Evolutionary conservation across 2,329 filamentous ascomycete species (phyloP).

Genomic region (Cladophialophora yegresii): DNA sequence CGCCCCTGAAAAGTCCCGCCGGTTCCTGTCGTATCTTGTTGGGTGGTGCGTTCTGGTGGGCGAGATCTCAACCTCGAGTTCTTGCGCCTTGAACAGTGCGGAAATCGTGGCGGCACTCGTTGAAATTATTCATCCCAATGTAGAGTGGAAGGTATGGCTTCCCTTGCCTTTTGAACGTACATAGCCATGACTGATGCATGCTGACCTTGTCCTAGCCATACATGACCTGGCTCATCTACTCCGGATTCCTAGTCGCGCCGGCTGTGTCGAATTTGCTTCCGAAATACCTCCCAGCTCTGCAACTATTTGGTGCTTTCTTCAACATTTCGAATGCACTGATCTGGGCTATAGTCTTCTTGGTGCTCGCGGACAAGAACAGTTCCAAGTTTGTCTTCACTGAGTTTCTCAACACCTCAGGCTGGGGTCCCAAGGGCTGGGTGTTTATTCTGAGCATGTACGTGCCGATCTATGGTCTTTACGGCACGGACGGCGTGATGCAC

Average conservation of each 20-base stretch:
- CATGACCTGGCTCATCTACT: conserved; percentile 34
- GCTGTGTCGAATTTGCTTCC: conserved; percentile 30
- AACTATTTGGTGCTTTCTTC: conserved; percentile 32
- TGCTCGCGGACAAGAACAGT: conserved; percentile 37
- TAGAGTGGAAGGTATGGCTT: conserved; percentile 28
- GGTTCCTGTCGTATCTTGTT: conserved; percentile 30
- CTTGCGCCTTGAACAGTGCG: conserved; percentile 33
- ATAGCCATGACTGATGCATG: background rate
- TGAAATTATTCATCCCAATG: conserved; percentile 28
- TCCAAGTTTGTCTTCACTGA: conserved; percentile 56
- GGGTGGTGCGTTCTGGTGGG: conserved; percentile 33
- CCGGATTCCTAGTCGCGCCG: conserved; percentile 29
- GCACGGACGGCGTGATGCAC: conserved; percentile 65
- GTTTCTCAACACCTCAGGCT: conserved; percentile 53
- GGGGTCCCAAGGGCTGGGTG: conserved; percentile 56
- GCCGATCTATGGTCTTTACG: conserved; percentile 67
- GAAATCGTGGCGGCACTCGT: conserved; percentile 31
- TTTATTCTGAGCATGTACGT: conserved; percentile 63
- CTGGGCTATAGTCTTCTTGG: conserved; percentile 33
- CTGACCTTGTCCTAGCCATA: conserved; percentile 24
- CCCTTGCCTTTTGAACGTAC: background rate
- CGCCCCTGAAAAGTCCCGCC: conserved; percentile 24
- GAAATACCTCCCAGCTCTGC: conserved; percentile 28
- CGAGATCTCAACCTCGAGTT: conserved; percentile 31
- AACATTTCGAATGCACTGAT: conserved; percentile 29